Percentiles rank a stretch among this genome's conserved stretches.
Evolutionary conservation across 106 monocot species (phyloP).

Genomic region (Amphibolis antarctica): DNA sequence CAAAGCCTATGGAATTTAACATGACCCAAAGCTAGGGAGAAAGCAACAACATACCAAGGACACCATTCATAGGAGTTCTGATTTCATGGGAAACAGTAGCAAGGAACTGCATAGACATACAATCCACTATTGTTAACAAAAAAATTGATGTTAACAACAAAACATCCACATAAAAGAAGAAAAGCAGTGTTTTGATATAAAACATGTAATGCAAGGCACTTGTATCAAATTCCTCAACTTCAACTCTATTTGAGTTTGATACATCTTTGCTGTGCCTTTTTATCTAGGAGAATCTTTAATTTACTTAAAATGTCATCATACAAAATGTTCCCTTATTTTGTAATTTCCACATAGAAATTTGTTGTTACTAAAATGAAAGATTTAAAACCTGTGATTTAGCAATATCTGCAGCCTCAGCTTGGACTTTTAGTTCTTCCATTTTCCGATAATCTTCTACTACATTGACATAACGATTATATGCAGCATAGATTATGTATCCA

Average conservation of each 20-base stretch:
- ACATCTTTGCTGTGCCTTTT: too few species aligned
- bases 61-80: constrained; percentile 98
- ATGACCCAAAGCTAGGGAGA: background rate
- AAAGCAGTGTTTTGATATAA: too few species aligned
- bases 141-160: too few species aligned
- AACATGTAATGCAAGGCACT: background rate
- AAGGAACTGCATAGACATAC: constrained; percentile 54
- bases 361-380: background rate
- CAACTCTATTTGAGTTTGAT: too few species aligned
- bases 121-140: background rate
- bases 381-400: constrained; percentile 89
- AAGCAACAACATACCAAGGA: constrained; percentile 53
- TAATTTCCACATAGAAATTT: background rate
- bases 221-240: background rate
- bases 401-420: constrained; percentile 95
- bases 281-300: too few species aligned
- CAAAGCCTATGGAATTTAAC: background rate
- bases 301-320: too few species aligned
- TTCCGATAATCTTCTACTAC: constrained; percentile 34
- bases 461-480: constrained; percentile 18
- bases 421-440: constrained; percentile 90
- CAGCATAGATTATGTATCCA: constrained; percentile 26
- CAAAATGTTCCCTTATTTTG: too few species aligned
- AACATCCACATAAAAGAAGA: too few species aligned
- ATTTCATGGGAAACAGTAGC: constrained; percentile 99